Evolutionary conservation across 1,284 basidiomycete genomes (phyloP), one percentile per base, ranked within the genome.

Genomic region (Trametes pubescens): DNA sequence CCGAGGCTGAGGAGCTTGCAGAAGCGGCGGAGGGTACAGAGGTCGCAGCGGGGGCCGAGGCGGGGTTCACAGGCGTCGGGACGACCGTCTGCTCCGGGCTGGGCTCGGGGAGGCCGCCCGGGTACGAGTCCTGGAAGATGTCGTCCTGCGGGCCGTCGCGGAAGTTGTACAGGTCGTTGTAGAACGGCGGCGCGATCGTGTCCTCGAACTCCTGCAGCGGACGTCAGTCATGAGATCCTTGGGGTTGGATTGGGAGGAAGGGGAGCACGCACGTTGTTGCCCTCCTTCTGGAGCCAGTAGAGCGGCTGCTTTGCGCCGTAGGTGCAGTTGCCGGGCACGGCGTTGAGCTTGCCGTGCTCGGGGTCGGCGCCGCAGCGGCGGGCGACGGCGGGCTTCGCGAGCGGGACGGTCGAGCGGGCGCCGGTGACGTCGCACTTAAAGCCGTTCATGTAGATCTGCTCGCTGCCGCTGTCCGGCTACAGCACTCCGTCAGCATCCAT

Each of bases 361-460:
- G 74, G 73, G 56, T 79, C 77, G 21, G 72, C 73, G 37, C 75
- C 75, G 56, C 76, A 78, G 22, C 75, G 75, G 40, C 74, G 72
- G 22, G 75, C 65, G 16, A 77, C 66, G 53, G 75, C 67, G 16
- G 74, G 69, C 44, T 69, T 68, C 7, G 76, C 76, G 24, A 90
- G 75, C 0, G 82, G 74, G 2, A 86, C 81, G 14, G 71, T 78
- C 7, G 87, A 88, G 0, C 79, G 82, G 1, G 86, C 78, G 38
- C 82, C 82, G 0, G 87, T 88, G 47, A 93, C 77, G 59, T 84
- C 84, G 78, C 91, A 93, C 67, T 85, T 84, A 80, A 92, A 92
- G n/a, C 87, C 87, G 63, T 86, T 90, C 88, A 92, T 92, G 78
- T 91, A 92, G 72, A 82, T 84, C 65, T 84, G 81, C 69, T 81